Evolutionary conservation across 371 early-diverging fungal genomes (phyloP).

Genomic region (Syncephalastrum contaminatum): DNA sequence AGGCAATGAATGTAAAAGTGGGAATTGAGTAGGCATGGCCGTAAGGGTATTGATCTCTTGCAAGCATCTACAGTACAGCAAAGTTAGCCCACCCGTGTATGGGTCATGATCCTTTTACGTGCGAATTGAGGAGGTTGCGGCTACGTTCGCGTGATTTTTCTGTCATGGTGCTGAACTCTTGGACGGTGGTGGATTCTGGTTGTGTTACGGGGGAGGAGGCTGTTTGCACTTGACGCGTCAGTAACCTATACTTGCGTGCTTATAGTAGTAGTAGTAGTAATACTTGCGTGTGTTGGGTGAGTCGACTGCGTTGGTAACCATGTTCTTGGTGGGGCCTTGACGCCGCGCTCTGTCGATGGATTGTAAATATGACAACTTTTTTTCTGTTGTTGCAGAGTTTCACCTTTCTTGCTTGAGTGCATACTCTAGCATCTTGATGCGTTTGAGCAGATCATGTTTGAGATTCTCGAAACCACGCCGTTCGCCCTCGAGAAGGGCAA

Average conservation of each 20-base stretch:
- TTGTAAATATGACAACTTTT: background rate
- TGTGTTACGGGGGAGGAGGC: constrained; percentile 18
- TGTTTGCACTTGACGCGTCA: constrained; percentile 4
- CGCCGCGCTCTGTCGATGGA: background rate
- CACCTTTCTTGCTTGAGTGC: constrained; percentile 77
- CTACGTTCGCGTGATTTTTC: constrained; percentile 55
- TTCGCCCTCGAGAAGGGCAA: constrained; percentile 85
- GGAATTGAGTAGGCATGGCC: constrained; percentile 40
- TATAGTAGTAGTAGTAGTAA: background rate
- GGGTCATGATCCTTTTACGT: constrained; percentile 22
- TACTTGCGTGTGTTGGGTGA: constrained; percentile 25
- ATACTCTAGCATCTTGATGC: constrained; percentile 90
- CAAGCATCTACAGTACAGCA: constrained; percentile 46
- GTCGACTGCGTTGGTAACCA: constrained; percentile 2
- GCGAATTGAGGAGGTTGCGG: constrained; percentile 79
- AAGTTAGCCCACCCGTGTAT: background rate
- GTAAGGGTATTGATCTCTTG: constrained; percentile 67
- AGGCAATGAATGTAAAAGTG: constrained; percentile 18
- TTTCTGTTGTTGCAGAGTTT: constrained; percentile 9
- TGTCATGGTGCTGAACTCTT: constrained; percentile 10
- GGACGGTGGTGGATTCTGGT: background rate
- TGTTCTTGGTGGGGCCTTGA: background rate
- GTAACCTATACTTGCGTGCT: background rate
- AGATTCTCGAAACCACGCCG: constrained; percentile 74
- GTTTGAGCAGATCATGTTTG: constrained; percentile 73